Base-by-base conservation (phyloP, 768 basidiomycete genomes). In the Tulasnella sp. region DNA sequence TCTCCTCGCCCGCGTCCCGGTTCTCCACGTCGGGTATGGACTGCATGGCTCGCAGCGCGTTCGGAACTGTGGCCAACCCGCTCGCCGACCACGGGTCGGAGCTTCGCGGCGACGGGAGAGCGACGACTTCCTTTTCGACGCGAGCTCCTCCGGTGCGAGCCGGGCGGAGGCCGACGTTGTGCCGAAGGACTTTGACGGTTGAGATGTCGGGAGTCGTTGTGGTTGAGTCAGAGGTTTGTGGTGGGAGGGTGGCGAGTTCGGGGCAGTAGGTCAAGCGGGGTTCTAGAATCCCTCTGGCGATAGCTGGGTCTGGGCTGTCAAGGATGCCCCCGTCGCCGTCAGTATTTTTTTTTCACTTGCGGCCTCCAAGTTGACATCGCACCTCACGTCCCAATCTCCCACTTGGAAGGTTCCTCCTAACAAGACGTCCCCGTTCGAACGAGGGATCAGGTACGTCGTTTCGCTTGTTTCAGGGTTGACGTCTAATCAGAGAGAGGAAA, bases 91-190 rank as follows among this genome's bases (percentile, higher is more conserved):
- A 64, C 11, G 7, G 18, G 2, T n/a, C 20, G 12, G 77, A n/a
- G 28, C 44, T 46, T 6, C 31, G 12, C 28, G 64, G 34, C 28
- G 77, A 24, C 72, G 88, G 88, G 31, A 89, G 69, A 46, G 83
- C 81, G 76, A 88, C 81, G 80, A 83, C 81, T 81, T 91, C 89
- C 5, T 85, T 83, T 82, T 93, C 92, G n/a, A 93, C 84, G 40
- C 92, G 86, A 20, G 90, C 86, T 5, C 92, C 92, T 3, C 89
- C 90, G 41, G 87, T 86, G 42, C 92, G 86, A 16, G 85, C 88
- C 2, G 92, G 92, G 40, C 92, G 86, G 46, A 92, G 84, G 0
- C 91, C 92, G 58, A 91, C 91, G 81, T 90, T 91, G 84, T 91
- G 90, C 11, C 85, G 84, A 31, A 90, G 82, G 42, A 92, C 83